A percentile compares a stretch with the other conserved stretches of the same genome.
These are phyloP conservation scores for Yamadazyma epiphylla DNA, from an alignment of 1,139 yeast genomes.

Conservation along the genomic window DNA sequence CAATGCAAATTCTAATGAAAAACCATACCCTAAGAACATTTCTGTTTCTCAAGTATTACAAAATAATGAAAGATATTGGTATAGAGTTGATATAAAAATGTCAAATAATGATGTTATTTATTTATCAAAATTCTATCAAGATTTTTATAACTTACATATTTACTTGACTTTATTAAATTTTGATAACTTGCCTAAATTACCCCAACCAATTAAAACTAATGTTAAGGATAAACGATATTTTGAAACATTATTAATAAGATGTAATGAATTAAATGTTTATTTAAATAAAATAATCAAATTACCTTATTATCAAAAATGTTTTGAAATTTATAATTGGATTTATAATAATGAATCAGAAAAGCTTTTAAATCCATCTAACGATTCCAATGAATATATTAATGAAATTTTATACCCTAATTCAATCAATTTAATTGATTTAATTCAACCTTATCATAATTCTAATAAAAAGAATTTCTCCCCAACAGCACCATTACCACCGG, in stretches of 20 bases:
- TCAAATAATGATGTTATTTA: constrained; percentile 27
- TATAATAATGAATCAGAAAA: constrained; percentile 5
- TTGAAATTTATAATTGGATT: constrained; percentile 16
- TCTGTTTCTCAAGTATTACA: constrained; percentile 34
- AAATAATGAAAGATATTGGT: constrained; percentile 37
- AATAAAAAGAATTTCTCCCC: constrained; percentile 18
- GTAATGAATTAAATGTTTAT: constrained; percentile 33
- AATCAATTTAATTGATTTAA: constrained; percentile 17
- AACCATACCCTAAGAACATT: constrained; percentile 27
- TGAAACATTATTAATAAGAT: constrained; percentile 21
- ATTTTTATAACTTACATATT: constrained; percentile 39
- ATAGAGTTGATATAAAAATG: constrained; percentile 35
- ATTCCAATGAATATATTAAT: constrained; percentile 17
- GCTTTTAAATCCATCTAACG: constrained; percentile 7
- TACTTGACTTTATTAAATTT: constrained; percentile 13
- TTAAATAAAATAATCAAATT: constrained; percentile 22
- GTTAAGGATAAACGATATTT: constrained; percentile 15
- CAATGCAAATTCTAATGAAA: not conserved
- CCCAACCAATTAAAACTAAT: constrained; percentile 29
- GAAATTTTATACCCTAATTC: constrained; percentile 21
- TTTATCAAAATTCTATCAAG: constrained; percentile 40
- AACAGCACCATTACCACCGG: constrained; percentile 28
- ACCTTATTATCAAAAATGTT: constrained; percentile 12
- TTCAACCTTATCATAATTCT: constrained; percentile 8
- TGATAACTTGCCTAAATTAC: constrained; percentile 29